Evolutionary conservation across 2,329 filamentous ascomycete species (phyloP).

Genomic region (Colletotrichum camelliae): DNA sequence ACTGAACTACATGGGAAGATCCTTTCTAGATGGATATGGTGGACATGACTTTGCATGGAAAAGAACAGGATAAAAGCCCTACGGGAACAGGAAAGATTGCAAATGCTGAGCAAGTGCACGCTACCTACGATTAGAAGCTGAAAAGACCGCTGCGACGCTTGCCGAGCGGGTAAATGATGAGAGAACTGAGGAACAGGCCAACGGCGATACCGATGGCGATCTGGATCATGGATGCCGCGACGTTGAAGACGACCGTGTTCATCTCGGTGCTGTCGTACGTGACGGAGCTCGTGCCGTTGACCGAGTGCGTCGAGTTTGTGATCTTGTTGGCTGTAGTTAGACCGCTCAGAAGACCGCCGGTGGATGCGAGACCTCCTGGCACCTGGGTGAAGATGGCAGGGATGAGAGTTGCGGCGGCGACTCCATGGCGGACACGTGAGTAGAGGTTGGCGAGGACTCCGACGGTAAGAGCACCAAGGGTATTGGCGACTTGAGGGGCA

Average conservation of each 20-base stretch:
- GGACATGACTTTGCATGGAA: neutral
- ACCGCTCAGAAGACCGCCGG: conserved; percentile 51
- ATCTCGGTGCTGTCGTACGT: conserved; percentile 24
- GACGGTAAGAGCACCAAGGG: conserved; percentile 76
- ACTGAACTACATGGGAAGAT: neutral
- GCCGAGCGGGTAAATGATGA: conserved; percentile 54
- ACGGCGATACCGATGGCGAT: conserved; percentile 58
- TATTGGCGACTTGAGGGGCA: conserved; percentile 78
- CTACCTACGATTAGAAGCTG: conserved; percentile 41
- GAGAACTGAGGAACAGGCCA: conserved; percentile 53
- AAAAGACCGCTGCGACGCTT: conserved; percentile 56
- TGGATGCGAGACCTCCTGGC: conserved; percentile 52
- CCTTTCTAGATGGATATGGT: neutral
- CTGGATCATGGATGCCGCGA: conserved; percentile 56
- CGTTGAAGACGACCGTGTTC: conserved; percentile 47
- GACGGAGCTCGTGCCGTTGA: conserved; percentile 40
- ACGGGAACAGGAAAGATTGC: neutral
- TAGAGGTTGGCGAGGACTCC: conserved; percentile 81
- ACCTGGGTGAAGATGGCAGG: conserved; percentile 56
- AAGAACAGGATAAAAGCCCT: neutral
- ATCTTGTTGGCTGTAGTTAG: conserved; percentile 48
- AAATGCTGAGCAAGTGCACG: neutral
- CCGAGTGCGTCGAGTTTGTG: conserved; percentile 39
- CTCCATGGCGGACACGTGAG: conserved; percentile 62
- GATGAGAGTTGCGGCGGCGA: conserved; percentile 51